phyloP scores from a whole-genome alignment of 1,284 basidiomycete genomes.

The Bjerkandera adusta region DNA sequence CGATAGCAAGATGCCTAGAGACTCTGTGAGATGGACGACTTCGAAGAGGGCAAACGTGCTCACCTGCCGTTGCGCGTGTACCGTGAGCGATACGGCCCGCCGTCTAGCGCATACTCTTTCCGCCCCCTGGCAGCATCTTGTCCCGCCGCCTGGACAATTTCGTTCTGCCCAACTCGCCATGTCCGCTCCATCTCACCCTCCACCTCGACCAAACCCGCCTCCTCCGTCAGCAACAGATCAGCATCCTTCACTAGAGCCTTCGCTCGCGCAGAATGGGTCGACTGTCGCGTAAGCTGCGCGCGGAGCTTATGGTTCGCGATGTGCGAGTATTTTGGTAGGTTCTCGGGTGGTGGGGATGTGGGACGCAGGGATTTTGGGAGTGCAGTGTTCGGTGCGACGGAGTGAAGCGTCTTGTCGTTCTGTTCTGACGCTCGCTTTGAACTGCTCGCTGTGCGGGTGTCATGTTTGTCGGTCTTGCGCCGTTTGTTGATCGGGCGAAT shows the following conservation, averaged over 20 bases:
- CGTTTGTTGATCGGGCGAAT: conserved; percentile 48
- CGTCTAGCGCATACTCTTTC: conserved; percentile 81
- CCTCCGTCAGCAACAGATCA: conserved; percentile 59
- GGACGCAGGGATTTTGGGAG: conserved; percentile 62
- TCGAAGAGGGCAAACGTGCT: conserved; percentile 25
- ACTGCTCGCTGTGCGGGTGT: conserved; percentile 14
- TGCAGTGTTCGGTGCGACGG: conserved; percentile 53
- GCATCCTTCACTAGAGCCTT: conserved; percentile 64
- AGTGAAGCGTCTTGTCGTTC: conserved; percentile 52
- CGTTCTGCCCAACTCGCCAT: conserved; percentile 84
- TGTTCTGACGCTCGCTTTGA: conserved; percentile 24
- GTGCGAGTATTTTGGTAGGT: conserved; percentile 49
- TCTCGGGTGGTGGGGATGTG: conserved; percentile 39
- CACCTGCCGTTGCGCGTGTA: conserved; percentile 92
- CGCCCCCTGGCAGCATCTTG: conserved; percentile 73
- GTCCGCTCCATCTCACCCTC: conserved; percentile 85
- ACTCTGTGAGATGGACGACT: background rate
- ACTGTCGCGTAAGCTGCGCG: conserved; percentile 61
- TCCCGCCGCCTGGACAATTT: conserved; percentile 72
- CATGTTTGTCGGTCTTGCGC: conserved; percentile 38
- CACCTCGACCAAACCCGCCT: conserved; percentile 68
- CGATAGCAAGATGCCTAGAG: conserved; percentile 79
- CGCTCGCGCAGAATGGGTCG: conserved; percentile 52
- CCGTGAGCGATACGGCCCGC: conserved; percentile 81
- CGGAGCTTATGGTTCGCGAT: conserved; percentile 79